phyloP scores from a whole-genome alignment of 2,329 filamentous ascomycete genomes.

The Alternaria angustiovoidea region DNA sequence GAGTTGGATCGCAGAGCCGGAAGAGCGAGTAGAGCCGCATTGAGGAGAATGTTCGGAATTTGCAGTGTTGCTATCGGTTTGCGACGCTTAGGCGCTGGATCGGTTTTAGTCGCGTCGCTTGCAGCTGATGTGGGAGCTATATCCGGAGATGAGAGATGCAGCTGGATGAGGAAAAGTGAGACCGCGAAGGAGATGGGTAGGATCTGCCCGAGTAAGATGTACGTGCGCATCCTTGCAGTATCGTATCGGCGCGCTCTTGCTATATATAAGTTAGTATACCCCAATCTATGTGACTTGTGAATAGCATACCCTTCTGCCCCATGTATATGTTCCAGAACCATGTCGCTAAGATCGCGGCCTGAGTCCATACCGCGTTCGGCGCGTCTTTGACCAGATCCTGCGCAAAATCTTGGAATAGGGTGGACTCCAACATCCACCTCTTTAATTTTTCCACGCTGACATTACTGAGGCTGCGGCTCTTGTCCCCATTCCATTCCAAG shows the following conservation, averaged over 20 bases:
- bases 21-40: slow-evolving; percentile 31
- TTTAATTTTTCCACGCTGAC: slow-evolving; percentile 15
- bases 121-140: neutral
- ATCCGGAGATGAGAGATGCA: slow-evolving; percentile 34
- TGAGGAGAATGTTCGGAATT: slow-evolving; percentile 39
- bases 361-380: slow-evolving; percentile 37
- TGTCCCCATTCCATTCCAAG: slow-evolving; percentile 27
- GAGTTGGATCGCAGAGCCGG: slow-evolving; percentile 25
- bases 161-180: slow-evolving; percentile 37
- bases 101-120: neutral
- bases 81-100: neutral
- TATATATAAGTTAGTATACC: slow-evolving; percentile 11
- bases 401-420: slow-evolving; percentile 41
- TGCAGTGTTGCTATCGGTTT: slow-evolving; percentile 27
- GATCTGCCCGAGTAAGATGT: slow-evolving; percentile 39
- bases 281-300: neutral
- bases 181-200: slow-evolving; percentile 40
- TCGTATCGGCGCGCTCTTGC: slow-evolving; percentile 24
- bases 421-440: slow-evolving; percentile 40
- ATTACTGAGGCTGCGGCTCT: slow-evolving; percentile 1
- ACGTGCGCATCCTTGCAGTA: slow-evolving; percentile 24
- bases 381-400: slow-evolving; percentile 36
- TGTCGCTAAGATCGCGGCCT: slow-evolving; percentile 33
- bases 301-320: slow-evolving; percentile 30
- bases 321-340: slow-evolving; percentile 46